phyloP scores from a whole-genome alignment of 1,139 yeast species.

The Arxiozyma slooffiae region DNA sequence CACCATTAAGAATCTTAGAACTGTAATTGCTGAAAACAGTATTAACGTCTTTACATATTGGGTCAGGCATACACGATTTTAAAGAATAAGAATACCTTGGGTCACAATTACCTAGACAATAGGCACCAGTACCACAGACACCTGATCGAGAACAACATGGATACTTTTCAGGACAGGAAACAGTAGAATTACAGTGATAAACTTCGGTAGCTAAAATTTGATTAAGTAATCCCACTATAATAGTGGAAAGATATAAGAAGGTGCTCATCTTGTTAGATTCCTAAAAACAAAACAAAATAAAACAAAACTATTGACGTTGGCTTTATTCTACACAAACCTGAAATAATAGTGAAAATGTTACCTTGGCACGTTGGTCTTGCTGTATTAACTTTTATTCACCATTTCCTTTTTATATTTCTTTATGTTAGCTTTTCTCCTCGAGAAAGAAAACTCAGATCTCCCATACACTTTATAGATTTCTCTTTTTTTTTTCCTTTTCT shows the following conservation, averaged over 20 bases:
- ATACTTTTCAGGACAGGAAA: slow-evolving; percentile 51
- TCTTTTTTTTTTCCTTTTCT: neutral
- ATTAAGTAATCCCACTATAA: neutral
- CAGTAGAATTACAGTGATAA: slow-evolving; percentile 23
- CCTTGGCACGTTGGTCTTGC: too few relatives aligned
- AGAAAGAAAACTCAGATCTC: neutral
- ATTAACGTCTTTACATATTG: slow-evolving; percentile 33
- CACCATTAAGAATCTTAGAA: slow-evolving; percentile 22
- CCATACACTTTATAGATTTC: neutral
- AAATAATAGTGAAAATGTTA: too few relatives aligned
- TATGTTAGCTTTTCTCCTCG: neutral
- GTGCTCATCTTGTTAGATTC: neutral
- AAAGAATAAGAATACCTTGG: slow-evolving; percentile 41
- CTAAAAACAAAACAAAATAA: neutral
- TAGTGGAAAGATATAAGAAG: neutral
- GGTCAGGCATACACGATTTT: slow-evolving; percentile 58
- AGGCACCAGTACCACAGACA: slow-evolving; percentile 66
- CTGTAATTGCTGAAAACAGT: slow-evolving; percentile 36
- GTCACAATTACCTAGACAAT: slow-evolving; percentile 71
- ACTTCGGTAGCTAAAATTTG: slow-evolving; percentile 9
- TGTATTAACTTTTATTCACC: neutral
- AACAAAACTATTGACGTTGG: neutral
- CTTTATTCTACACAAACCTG: neutral
- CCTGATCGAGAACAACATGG: slow-evolving; percentile 84
- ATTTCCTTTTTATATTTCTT: neutral